A percentile compares a stretch with the other conserved stretches of the same genome.
Evolutionary conservation across 2,329 filamentous ascomycete genomes (phyloP).

Genomic region (Trichoderma lentiforme): DNA sequence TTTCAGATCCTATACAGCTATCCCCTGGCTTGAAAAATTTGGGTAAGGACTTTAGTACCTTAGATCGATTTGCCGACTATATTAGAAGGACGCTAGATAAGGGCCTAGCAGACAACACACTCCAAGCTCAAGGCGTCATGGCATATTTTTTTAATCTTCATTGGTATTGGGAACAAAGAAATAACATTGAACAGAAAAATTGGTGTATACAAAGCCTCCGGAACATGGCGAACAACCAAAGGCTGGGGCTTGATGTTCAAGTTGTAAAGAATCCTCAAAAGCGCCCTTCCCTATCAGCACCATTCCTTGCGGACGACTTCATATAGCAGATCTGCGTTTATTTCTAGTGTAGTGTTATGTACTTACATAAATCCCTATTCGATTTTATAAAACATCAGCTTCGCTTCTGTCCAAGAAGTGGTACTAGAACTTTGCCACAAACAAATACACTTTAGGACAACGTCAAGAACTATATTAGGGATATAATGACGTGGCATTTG

Average conservation of each 20-base stretch:
- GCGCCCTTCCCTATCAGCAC: background rate
- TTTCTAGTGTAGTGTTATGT: too few relatives aligned
- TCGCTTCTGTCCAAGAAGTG: too few relatives aligned
- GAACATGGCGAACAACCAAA: background rate
- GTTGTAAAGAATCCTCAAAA: background rate
- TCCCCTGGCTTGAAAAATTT: background rate
- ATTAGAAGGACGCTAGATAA: background rate
- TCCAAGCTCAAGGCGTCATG: background rate
- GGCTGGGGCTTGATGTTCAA: background rate
- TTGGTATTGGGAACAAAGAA: background rate
- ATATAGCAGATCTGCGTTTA: background rate
- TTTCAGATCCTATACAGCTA: background rate
- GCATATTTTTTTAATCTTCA: background rate
- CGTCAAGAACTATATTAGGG: too few relatives aligned
- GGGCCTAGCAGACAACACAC: background rate
- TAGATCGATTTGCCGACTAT: background rate
- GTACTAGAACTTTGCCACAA: too few relatives aligned
- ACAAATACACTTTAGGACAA: too few relatives aligned
- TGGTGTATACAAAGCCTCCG: background rate
- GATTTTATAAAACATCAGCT: too few relatives aligned
- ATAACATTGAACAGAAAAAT: background rate
- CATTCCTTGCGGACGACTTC: background rate
- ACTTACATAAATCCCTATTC: too few relatives aligned
- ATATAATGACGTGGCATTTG: too few relatives aligned
- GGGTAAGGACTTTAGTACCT: background rate